Base-by-base conservation (phyloP, 805 yeast genomes). In the Huiozyma sinensis region DNA sequence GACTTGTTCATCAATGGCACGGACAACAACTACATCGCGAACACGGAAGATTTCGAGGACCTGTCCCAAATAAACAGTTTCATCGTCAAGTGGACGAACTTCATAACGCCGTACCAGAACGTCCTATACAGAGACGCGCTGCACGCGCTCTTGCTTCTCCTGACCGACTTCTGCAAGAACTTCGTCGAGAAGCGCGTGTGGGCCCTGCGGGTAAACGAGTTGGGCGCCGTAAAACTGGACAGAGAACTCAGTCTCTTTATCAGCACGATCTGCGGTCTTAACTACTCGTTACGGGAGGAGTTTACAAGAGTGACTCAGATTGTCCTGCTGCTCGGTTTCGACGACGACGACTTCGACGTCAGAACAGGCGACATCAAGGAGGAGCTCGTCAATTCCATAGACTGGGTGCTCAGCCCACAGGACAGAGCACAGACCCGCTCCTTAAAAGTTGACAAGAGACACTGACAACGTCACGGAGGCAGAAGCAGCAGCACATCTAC, bases 271-370 rank as follows among this genome's bases (percentile, higher is more conserved):
- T 81, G 95, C 40, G 81, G 78, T 41, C 76, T 78, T 45, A 71
- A 81, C 55, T 90, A 88, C 61, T 73, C 74, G 33, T 65, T 88
- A 52, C 70, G 96, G 47, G 92, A 86, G 47, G 75, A 76, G 52
- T 90, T 90, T 57, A 71, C 83, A 6, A 70, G 87, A 46, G 78
- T 87, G 6, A 87, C 95, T 0, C 97, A 90, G 60, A 72, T 92
- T 37, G 83, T 87, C 17, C 74, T 86, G 69, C 69, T 87, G 38
- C 68, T 88, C 36, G 92, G 95, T 5, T 72, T 87, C 65, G 96
- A 87, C 52, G 89, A 83, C 47, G 80, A 73, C 42, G 77, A 74
- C 45, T 59, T 63, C 39, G 59, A 59, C 36, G 47, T 54, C 2
- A 54, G 49, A n/a, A 55, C 57, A 6, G 57, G 55, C 8, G 66